Conservation (phyloP, 306 rosid species). For the Arachis stenosperma region DNA sequence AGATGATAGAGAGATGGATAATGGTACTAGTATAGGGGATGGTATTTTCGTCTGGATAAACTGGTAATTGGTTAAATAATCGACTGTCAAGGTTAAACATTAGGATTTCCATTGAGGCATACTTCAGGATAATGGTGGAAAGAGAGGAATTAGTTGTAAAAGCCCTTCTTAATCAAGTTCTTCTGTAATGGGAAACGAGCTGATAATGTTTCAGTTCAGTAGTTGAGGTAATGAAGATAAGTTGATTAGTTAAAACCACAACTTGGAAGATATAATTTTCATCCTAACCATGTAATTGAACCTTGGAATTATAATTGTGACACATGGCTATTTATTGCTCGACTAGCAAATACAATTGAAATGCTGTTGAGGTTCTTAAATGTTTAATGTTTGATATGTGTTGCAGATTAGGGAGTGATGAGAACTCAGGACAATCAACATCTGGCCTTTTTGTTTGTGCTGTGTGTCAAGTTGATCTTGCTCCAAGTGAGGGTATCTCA, state of each 20-base stretch:
- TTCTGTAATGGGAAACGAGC: neutral
- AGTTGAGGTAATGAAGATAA: conserved; percentile 1
- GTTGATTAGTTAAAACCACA: neutral
- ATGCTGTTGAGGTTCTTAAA: conserved; percentile 18
- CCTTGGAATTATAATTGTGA: neutral
- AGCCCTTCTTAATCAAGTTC: neutral
- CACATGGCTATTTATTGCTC: too few relatives aligned
- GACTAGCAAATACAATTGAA: neutral
- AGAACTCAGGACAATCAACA: conserved; percentile 66
- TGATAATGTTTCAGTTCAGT: neutral
- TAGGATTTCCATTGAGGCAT: neutral
- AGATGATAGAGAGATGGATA: neutral
- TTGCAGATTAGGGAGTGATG: conserved; percentile 84
- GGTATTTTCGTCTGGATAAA: neutral
- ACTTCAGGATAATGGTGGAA: conserved; percentile 1
- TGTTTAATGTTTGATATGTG: conserved; percentile 4
- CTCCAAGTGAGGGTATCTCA: conserved; percentile 88
- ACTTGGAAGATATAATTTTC: neutral
- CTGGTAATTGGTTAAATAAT: conserved; percentile 8
- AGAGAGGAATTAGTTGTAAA: neutral
- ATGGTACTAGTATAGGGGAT: neutral
- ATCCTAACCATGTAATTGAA: neutral
- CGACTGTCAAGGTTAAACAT: neutral
- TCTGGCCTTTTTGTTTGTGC: conserved; percentile 86
- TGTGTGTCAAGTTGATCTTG: conserved; percentile 91